Evolutionary conservation across 495 filamentous ascomycete genomes (phyloP).

Genomic region (Parmelia sp.): DNA sequence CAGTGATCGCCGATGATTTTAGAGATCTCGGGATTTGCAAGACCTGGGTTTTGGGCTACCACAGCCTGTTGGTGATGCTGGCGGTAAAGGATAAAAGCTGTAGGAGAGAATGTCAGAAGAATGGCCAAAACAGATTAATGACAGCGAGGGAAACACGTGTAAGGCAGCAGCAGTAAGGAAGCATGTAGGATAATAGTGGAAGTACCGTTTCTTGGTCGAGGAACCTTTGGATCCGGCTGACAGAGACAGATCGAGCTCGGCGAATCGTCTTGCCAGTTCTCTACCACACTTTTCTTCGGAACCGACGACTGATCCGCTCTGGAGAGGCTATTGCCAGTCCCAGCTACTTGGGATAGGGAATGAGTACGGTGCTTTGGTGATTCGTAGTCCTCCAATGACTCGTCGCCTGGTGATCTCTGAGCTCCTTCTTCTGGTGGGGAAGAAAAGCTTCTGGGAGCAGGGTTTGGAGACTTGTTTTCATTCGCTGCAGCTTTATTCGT

Average conservation of each 20-base stretch:
- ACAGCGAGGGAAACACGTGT: not conserved
- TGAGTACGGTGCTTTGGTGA: constrained; percentile 17
- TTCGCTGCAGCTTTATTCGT: constrained; percentile 25
- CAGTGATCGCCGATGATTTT: constrained; percentile 97
- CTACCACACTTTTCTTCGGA: constrained; percentile 9
- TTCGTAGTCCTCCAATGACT: constrained; percentile 17
- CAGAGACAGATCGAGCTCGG: constrained; percentile 75
- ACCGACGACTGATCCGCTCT: constrained; percentile 5
- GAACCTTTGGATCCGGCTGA: constrained; percentile 88
- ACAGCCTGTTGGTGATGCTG: constrained; percentile 85
- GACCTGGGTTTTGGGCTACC: constrained; percentile 73
- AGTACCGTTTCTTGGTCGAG: constrained; percentile 86
- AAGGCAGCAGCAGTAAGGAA: not conserved
- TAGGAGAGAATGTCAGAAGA: constrained; percentile 25
- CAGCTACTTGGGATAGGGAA: constrained; percentile 11
- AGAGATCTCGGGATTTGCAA: constrained; percentile 94
- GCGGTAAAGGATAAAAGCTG: constrained; percentile 96
- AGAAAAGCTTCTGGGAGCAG: constrained; percentile 8
- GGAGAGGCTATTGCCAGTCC: constrained; percentile 6
- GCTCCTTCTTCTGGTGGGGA: constrained; percentile 11
- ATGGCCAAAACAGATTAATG: constrained; percentile 14
- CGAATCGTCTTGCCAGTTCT: constrained; percentile 31
- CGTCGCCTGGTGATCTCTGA: constrained; percentile 13
- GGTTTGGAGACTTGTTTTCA: constrained; percentile 3
- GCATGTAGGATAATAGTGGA: constrained; percentile 33